phyloP scores from a whole-genome alignment of 2,329 filamentous ascomycete genomes.

The Drechslera avenae region DNA sequence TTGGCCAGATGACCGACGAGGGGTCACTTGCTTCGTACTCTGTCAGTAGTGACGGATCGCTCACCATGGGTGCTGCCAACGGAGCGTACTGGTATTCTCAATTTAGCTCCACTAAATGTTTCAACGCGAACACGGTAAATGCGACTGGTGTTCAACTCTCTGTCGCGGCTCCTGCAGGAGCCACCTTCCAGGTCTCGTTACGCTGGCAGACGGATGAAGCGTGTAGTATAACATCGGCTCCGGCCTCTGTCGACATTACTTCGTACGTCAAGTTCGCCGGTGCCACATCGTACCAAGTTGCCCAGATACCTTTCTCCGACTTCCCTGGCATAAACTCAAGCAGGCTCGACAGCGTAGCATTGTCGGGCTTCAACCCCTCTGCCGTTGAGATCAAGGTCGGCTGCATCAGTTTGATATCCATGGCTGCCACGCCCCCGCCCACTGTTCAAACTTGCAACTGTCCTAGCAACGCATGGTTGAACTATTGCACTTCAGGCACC shows the following conservation, averaged over 20 bases:
- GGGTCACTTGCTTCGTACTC: slow-evolving; percentile 9
- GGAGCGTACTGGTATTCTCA: slow-evolving; percentile 11
- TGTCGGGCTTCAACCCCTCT: slow-evolving; percentile 4
- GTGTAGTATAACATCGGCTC: slow-evolving; percentile 3
- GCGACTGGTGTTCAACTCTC: slow-evolving; percentile 10
- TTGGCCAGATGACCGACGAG: slow-evolving; percentile 8
- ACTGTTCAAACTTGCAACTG: slow-evolving; percentile 3
- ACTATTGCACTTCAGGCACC: slow-evolving; percentile 8
- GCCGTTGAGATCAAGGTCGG: slow-evolving; percentile 2
- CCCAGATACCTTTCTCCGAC: slow-evolving; percentile 11
- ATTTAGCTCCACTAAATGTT: slow-evolving; percentile 4
- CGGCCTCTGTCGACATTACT: slow-evolving; percentile 2
- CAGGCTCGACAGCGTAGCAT: slow-evolving; percentile 9
- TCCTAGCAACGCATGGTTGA: slow-evolving; percentile 7
- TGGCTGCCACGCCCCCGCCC: background rate
- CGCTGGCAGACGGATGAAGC: slow-evolving; percentile 9
- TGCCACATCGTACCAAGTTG: slow-evolving; percentile 5
- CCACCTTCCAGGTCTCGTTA: slow-evolving; percentile 6
- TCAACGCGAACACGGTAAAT: slow-evolving; percentile 7
- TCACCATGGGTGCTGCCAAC: background rate
- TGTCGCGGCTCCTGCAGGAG: slow-evolving; percentile 5
- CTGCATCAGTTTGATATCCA: slow-evolving; percentile 7
- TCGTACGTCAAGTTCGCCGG: slow-evolving; percentile 3
- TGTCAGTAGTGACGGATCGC: slow-evolving; percentile 4
- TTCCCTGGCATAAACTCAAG: slow-evolving; percentile 12